Evolutionary conservation across 306 rosid species (phyloP).

Genomic region (Dicorynia guianensis): DNA sequence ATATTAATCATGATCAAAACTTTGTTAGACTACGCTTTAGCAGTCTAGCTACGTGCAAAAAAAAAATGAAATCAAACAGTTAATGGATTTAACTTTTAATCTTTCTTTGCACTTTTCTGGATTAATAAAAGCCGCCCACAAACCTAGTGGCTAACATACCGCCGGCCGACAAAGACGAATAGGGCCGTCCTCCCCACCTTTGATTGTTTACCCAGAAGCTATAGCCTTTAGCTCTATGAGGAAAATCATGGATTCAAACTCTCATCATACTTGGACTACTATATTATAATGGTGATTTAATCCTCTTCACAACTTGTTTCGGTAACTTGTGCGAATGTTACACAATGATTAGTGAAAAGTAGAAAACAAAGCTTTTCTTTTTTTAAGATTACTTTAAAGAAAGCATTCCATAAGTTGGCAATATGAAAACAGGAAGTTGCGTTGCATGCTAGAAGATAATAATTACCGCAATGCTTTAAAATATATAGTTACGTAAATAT

Average conservation of each 20-base stretch:
- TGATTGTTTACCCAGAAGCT: slow-evolving; percentile 2
- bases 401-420: slow-evolving; percentile 8
- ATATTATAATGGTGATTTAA: not conserved
- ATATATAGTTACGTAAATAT: not conserved
- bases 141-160: slow-evolving; percentile 61
- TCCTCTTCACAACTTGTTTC: slow-evolving; percentile 34
- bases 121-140: slow-evolving; percentile 25
- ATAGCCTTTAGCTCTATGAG: slow-evolving; percentile 48
- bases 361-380: not conserved
- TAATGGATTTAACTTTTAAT: slow-evolving; percentile 1
- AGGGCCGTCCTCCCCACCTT: slow-evolving; percentile 46
- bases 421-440: not conserved
- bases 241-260: slow-evolving; percentile 21
- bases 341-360: slow-evolving; percentile 20
- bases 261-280: not conserved
- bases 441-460: slow-evolving; percentile 5
- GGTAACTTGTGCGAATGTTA: not conserved
- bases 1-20: too few species aligned
- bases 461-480: not conserved
- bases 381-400: slow-evolving; percentile 4
- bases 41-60: too few species aligned
- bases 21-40: too few species aligned
- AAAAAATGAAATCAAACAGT: not conserved
- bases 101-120: slow-evolving; percentile 1
- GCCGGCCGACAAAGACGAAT: slow-evolving; percentile 59